phyloP scores from a whole-genome alignment of 2,329 filamentous ascomycete species.

The Beauveria australis region DNA sequence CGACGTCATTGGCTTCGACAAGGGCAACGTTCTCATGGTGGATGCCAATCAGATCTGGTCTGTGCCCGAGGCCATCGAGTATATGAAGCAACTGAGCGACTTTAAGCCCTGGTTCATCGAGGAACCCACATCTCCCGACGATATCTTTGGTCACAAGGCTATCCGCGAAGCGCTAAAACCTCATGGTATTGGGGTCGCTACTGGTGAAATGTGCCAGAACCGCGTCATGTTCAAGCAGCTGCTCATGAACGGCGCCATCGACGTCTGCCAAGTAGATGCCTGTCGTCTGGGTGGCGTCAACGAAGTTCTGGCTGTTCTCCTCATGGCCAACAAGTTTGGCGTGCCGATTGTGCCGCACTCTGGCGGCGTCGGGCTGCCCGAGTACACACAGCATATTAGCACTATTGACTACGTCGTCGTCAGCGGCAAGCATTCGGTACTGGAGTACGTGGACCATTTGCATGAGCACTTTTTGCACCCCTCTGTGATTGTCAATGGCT shows the following conservation, averaged over 20 bases:
- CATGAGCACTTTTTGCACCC: slow-evolving; percentile 91
- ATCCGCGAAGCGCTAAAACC: slow-evolving; percentile 72
- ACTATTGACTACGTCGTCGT: slow-evolving; percentile 92
- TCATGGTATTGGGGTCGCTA: slow-evolving; percentile 73
- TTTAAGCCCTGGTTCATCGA: slow-evolving; percentile 94
- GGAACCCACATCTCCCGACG: slow-evolving; percentile 85
- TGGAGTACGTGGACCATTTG: slow-evolving; percentile 89
- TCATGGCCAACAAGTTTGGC: slow-evolving; percentile 72
- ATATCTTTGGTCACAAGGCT: slow-evolving; percentile 80
- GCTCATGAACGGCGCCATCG: slow-evolving; percentile 69
- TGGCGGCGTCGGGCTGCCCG: slow-evolving; percentile 81
- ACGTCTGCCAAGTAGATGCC: slow-evolving; percentile 84
- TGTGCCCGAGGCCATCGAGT: slow-evolving; percentile 78
- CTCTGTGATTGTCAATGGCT: slow-evolving; percentile 70
- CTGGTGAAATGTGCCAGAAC: slow-evolving; percentile 94
- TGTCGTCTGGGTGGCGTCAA: slow-evolving; percentile 87
- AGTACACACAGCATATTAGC: slow-evolving; percentile 88
- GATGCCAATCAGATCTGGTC: slow-evolving; percentile 93
- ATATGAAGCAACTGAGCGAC: slow-evolving; percentile 74
- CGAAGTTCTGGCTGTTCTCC: slow-evolving; percentile 81
- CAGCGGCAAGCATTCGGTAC: slow-evolving; percentile 67
- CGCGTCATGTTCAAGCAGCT: slow-evolving; percentile 91
- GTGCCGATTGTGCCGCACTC: slow-evolving; percentile 84
- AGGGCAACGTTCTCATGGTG: slow-evolving; percentile 80
- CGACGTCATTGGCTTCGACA: slow-evolving; percentile 73